Evolutionary conservation across 306 rosid species (phyloP).

Genomic region (Rosa persica): DNA sequence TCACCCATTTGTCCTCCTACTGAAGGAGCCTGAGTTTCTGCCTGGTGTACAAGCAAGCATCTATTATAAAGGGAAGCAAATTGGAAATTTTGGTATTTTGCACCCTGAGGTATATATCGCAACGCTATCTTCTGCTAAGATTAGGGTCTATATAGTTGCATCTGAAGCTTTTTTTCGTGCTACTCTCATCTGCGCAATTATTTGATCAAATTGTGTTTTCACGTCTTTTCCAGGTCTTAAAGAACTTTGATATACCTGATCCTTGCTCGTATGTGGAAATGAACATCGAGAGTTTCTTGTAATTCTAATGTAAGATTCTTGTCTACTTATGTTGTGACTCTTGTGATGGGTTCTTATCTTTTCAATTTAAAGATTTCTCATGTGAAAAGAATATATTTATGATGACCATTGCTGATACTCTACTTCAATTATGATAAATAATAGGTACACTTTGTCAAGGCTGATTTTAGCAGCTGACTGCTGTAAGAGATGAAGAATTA

Average conservation of each 20-base stretch:
- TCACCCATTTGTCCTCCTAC: conserved; percentile 4
- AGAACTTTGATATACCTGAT: conserved; percentile 84
- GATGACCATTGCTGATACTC: background rate
- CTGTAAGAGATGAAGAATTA: background rate
- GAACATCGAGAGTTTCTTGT: conserved; percentile 60
- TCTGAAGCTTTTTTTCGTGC: background rate
- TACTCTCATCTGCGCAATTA: background rate
- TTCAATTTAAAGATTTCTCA: background rate
- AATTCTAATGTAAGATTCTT: conserved; percentile 41
- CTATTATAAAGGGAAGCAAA: conserved; percentile 55
- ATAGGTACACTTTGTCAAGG: background rate
- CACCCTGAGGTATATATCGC: conserved; percentile 73
- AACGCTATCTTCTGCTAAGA: background rate
- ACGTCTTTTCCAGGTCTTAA: conserved; percentile 57
- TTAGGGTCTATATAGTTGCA: background rate
- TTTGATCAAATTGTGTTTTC: background rate
- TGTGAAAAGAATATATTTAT: background rate
- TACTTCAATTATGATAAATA: background rate
- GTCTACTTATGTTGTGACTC: background rate
- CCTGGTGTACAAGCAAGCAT: conserved; percentile 78
- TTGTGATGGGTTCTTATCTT: background rate
- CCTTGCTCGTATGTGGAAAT: conserved; percentile 92
- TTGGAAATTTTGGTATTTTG: conserved; percentile 90
- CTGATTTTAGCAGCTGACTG: background rate
- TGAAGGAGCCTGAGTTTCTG: conserved; percentile 92